Base-by-base conservation (phyloP, 306 rosid species). In the Acacia acuminata region DNA sequence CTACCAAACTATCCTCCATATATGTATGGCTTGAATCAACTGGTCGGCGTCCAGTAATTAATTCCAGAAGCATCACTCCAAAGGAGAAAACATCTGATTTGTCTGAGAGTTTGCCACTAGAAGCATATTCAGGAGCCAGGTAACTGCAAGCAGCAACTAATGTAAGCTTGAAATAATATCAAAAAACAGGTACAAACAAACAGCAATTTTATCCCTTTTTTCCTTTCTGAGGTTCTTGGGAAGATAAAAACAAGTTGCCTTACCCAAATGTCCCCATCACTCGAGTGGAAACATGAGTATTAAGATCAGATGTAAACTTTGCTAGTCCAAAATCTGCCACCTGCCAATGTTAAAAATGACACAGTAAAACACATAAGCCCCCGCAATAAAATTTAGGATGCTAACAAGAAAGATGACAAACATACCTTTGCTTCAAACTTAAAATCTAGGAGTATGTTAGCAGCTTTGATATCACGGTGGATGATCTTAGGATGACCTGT, bases 51-150 rank as follows among this genome's bases (percentile, higher is more conserved):
- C 92, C 92, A 27, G 92, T 91, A 64, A 89, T 86, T 85, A 91
- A 81, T 88, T 91, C 94, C 85, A 91, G 71, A 81, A 91, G 91
- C 94, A 87, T 91, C 77, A 91, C 83, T 25, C 94, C 94, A 10
- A 71, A 89, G 72, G 94, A 91, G 84, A 82, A 91, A 67, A 91
- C 94, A 65, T 91, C 94, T 89, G 76, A 71, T 45, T 71, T 71
- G 2, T 71, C 76, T 2, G 76, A 24, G 40, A 71, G 58, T 45
- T 71, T 91, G 71, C 94, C 94, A 58, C 94, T 91, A 65, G 92
- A 74, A 69, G 94, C 94, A 60, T 89, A 91, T 84, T 91, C 94
- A 11, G 94, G 94, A 81, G 94, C 94, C 53, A 91, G 84, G 80
- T 91, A 91, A 47, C 76, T 71, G 76, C 76, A 71, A 71, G 58